phyloP scores from a whole-genome alignment of 208 protist genomes.

The Acanthamoeba castellanii region DNA sequence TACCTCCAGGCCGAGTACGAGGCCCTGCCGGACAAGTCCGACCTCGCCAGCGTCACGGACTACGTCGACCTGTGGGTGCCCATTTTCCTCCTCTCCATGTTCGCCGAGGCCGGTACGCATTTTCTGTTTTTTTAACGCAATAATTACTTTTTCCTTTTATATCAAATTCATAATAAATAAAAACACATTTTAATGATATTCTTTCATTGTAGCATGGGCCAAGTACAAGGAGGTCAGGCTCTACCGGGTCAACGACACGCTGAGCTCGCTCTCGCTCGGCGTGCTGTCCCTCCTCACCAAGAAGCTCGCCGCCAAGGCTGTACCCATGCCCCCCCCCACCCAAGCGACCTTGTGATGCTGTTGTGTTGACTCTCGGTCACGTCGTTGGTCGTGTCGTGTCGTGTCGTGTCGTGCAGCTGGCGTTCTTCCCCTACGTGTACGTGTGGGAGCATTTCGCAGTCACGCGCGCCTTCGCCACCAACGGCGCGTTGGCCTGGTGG shows the following conservation, averaged over 20 bases:
- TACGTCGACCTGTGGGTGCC: constrained; percentile 61
- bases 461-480: constrained; percentile 1
- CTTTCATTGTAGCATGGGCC: background rate
- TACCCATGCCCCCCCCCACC: background rate
- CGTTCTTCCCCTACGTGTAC: constrained; percentile 38
- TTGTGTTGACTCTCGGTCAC: no score
- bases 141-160: background rate
- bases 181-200: no score
- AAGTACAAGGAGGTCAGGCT: constrained; percentile 4
- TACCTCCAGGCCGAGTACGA: constrained; percentile 58
- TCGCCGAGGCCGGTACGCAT: background rate
- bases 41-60: background rate
- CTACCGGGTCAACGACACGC: constrained; percentile 40
- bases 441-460: constrained; percentile 40
- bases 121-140: background rate
- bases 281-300: constrained; percentile 32
- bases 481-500: constrained; percentile 55
- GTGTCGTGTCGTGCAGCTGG: background rate
- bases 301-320: background rate
- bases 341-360: no score
- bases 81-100: constrained; percentile 40
- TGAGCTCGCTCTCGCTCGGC: constrained; percentile 19
- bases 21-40: background rate
- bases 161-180: no score
- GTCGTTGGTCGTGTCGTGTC: background rate